Evolutionary conservation across 441 rosid genomes (phyloP), one percentile per base, ranked within the genome.

Genomic region (Arabidopsis lyrata): DNA sequence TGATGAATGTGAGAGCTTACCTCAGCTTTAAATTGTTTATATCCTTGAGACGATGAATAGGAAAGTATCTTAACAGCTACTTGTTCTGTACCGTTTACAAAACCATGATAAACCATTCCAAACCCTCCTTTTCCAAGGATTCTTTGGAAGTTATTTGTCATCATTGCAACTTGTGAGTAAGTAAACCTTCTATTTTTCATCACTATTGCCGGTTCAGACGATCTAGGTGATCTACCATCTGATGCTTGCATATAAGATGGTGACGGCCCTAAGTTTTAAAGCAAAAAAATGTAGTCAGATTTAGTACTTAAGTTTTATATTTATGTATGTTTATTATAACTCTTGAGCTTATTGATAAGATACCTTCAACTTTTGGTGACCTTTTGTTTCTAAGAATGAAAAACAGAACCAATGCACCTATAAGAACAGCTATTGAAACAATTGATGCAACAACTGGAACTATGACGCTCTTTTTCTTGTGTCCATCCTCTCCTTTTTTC

Each of bases 41-140:
- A 75, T 6, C 84, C 82, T 80, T 84, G 80, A 49, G 54, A 74
- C 12, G 85, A 78, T 64, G 87, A 67, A 15, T 57, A 50, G 2
- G 85, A 76, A 1, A 84, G 80, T 59, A 76, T 56, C 15, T 84
- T 84, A 54, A 84, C 87, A 2, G 84, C 85, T 6, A 78, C 87
- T 74, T 79, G 72, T 66, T 61, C 54, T 10, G 38, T 20, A 20
- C 62, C 79, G 8, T 78, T 59, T 14, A 80, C 68, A 70, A 7
- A 66, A 7, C 85, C 85, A 29, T 72, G 80, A 70, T 77, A 84
- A 22, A 84, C 85, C 2, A 60, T 73, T 47, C 85, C 85, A 66
- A 82, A 82, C 3, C 84, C 86, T 80, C 86, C 81, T 66, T 67
- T 76, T 0, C 87, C 84, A 24, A 76, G 47, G 54, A 78, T 13